Conservation (phyloP, 2,329 filamentous ascomycete species). For the Aspergillus jensenii region DNA sequence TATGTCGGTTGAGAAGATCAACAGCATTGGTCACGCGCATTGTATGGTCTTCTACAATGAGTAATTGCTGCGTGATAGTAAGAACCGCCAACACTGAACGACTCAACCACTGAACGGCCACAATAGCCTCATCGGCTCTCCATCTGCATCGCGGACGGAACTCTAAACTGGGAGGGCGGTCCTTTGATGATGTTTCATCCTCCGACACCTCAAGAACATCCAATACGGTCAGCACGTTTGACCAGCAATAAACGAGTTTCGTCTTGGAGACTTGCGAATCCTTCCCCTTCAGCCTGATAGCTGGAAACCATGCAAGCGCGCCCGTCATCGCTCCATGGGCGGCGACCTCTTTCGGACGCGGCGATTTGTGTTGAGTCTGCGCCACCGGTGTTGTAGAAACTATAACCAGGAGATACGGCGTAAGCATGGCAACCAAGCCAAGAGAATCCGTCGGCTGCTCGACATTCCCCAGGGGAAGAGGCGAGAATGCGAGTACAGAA, state of each 20-base stretch:
- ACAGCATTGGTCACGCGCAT: conserved; percentile 94
- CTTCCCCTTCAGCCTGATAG: conserved; percentile 81
- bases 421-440: conserved; percentile 91
- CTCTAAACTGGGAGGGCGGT: conserved; percentile 73
- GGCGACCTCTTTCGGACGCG: conserved; percentile 84
- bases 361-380: conserved; percentile 92
- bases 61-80: conserved; percentile 88
- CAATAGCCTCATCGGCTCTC: conserved; percentile 92
- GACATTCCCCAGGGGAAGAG: conserved; percentile 89
- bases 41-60: conserved; percentile 85
- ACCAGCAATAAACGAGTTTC: conserved; percentile 98
- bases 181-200: conserved; percentile 61
- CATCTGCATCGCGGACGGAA: conserved; percentile 85
- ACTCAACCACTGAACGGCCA: conserved; percentile 94
- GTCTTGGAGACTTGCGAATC: conserved; percentile 66
- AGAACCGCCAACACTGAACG: conserved; percentile 87
- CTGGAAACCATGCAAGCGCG: conserved; percentile 95
- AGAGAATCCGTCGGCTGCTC: conserved; percentile 83
- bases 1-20: conserved; percentile 86
- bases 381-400: conserved; percentile 96
- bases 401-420: conserved; percentile 91
- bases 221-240: conserved; percentile 90
- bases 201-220: conserved; percentile 74
- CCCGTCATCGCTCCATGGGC: conserved; percentile 91
- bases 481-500: conserved; percentile 87